These are phyloP conservation scores for Harrya chromipes DNA, from an alignment of 768 basidiomycete genomes.

Conservation along the genomic window DNA sequence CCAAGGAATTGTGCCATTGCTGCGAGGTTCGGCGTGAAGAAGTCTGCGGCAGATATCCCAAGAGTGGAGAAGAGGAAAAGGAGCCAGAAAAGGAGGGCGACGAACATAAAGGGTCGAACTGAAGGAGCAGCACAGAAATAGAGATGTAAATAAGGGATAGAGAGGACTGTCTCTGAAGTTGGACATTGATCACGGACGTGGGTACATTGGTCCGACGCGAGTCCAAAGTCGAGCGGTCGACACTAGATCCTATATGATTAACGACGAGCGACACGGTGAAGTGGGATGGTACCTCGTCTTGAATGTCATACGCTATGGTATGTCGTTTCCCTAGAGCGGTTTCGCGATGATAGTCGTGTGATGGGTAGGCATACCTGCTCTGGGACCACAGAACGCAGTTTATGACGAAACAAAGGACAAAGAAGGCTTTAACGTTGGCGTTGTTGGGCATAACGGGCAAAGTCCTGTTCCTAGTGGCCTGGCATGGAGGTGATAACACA, in stretches of 20 bases:
- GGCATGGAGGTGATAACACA: too few relatives aligned
- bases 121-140: slow-evolving; percentile 68
- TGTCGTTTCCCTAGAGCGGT: slow-evolving; percentile 12
- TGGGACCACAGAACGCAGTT: slow-evolving; percentile 68
- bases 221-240: slow-evolving; percentile 54
- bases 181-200: slow-evolving; percentile 62
- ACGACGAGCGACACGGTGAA: background rate
- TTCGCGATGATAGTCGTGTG: slow-evolving; percentile 3
- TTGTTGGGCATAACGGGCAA: slow-evolving; percentile 39
- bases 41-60: slow-evolving; percentile 93
- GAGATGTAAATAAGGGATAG: slow-evolving; percentile 60
- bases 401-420: slow-evolving; percentile 50
- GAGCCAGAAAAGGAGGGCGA: slow-evolving; percentile 71
- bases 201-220: slow-evolving; percentile 52
- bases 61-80: slow-evolving; percentile 93
- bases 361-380: slow-evolving; percentile 43
- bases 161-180: slow-evolving; percentile 58
- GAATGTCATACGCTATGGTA: background rate
- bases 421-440: slow-evolving; percentile 48
- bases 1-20: slow-evolving; percentile 85
- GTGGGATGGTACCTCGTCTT: slow-evolving; percentile 5
- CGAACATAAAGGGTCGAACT: slow-evolving; percentile 59
- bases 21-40: slow-evolving; percentile 95
- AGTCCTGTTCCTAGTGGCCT: too few relatives aligned
- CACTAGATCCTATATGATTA: slow-evolving; percentile 45